Base-by-base conservation (phyloP, 306 rosid species). In the Ormosia semicastrata region DNA sequence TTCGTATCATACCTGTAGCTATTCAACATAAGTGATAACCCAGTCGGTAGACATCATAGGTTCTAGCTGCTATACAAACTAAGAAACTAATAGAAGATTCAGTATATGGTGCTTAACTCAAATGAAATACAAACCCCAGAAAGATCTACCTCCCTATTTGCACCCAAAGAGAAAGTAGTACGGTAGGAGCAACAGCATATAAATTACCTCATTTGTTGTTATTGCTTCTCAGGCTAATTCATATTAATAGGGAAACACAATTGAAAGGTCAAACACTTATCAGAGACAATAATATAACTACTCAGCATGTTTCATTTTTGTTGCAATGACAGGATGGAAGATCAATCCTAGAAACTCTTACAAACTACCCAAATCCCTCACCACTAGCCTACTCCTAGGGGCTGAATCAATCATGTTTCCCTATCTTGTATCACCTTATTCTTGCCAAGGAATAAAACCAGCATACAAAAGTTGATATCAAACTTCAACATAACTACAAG, bases 41-140 rank as follows among this genome's bases (percentile, higher is more conserved):
- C 54, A 56, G 11, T 66, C n/a, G 58, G 66, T 15, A 65, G 47
- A 77, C n/a, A 65, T 39, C 60, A 65, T 24, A 56, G 13, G 18
- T 75, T 57, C 24, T n/a, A 63, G 64, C 18, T 37, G 53, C 15
- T 46, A 62, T 69, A 66, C n/a, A 71, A 62, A 29, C 46, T 46
- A 65, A 63, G 30, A 71, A 71, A 65, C 50, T 43, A 71, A 52
- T 3, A 57, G 56, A 77, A 36, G 34, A 82, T 32, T 34, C 37
- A 34, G 58, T 34, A 49, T 13, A 4, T 52, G 60, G 43, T 73
- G 30, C 72, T 60, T 77, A 4, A 67, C 70, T 69, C 63, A 14
- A 73, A 76, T 68, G 72, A 54, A 66, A 54, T 68, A 72, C 71
- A 72, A 80, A 76, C 15, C 76, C 72, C 57, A 18, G 49, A 11